Evolutionary conservation across 1,139 yeast genomes (phyloP).

Genomic region (Cylindricascospora bacillispora): DNA sequence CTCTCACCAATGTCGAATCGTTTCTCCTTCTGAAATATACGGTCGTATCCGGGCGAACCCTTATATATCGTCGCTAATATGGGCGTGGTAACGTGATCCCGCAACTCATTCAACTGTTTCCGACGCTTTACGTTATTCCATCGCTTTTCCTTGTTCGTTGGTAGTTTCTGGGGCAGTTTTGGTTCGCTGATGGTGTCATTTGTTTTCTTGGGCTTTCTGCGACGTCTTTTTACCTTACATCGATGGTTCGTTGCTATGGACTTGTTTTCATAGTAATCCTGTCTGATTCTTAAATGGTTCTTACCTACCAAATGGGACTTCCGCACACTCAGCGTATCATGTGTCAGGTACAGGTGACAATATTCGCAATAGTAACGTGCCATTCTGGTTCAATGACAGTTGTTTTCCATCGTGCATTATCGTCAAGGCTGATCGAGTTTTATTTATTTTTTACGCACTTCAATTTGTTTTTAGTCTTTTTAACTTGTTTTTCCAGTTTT

Average conservation of each 20-base stretch:
- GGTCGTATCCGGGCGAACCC: slow-evolving; percentile 23
- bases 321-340: slow-evolving; percentile 78
- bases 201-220: neutral
- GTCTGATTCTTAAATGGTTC: slow-evolving; percentile 62
- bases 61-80: slow-evolving; percentile 17
- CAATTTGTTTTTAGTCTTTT: too few species aligned
- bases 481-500: too few species aligned
- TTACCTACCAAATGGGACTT: slow-evolving; percentile 73
- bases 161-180: slow-evolving; percentile 4
- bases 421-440: too few species aligned
- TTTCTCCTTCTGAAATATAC: slow-evolving; percentile 17
- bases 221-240: too few species aligned
- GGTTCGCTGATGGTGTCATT: slow-evolving; percentile 1
- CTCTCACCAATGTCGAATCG: slow-evolving; percentile 22
- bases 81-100: too few species aligned
- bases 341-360: slow-evolving; percentile 76
- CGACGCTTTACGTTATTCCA: slow-evolving; percentile 2
- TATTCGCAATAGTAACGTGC: slow-evolving; percentile 67
- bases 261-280: slow-evolving; percentile 80
- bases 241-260: too few species aligned
- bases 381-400: slow-evolving; percentile 17
- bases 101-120: slow-evolving; percentile 6
- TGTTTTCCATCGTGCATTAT: too few species aligned
- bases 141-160: slow-evolving; percentile 9
- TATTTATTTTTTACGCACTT: too few species aligned